These are phyloP conservation scores for Lachancea fermentati DNA, from an alignment of 805 yeast species.

Conservation along the genomic window DNA sequence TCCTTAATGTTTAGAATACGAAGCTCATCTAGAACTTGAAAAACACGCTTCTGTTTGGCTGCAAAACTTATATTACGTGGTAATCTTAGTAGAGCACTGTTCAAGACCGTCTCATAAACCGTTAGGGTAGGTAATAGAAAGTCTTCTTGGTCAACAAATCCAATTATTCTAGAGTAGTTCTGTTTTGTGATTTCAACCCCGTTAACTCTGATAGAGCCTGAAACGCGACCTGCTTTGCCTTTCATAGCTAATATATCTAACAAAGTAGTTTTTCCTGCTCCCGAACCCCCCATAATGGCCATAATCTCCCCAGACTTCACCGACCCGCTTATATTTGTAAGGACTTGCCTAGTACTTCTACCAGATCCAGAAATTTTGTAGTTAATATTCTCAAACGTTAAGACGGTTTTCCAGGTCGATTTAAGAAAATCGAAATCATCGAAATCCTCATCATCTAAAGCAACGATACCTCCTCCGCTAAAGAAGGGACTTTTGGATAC, in stretches of 20 bases:
- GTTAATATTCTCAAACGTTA: conserved; percentile 68
- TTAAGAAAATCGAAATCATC: conserved; percentile 36
- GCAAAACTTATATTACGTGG: conserved; percentile 73
- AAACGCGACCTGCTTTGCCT: conserved; percentile 64
- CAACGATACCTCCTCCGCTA: conserved; percentile 33
- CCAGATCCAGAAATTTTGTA: conserved; percentile 36
- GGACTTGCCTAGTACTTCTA: conserved; percentile 36
- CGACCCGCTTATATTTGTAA: conserved; percentile 63
- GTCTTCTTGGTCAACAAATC: conserved; percentile 96
- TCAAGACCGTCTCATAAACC: conserved; percentile 90
- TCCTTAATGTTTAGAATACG: conserved; percentile 81
- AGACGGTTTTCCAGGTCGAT: conserved; percentile 56
- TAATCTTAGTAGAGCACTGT: conserved; percentile 81
- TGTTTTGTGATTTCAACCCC: conserved; percentile 42
- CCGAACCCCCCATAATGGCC: conserved; percentile 98
- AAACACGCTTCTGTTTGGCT: conserved; percentile 71
- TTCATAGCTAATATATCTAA: conserved; percentile 89
- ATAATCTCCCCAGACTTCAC: conserved; percentile 84
- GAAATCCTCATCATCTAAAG: conserved; percentile 23
- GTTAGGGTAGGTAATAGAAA: conserved; percentile 86
- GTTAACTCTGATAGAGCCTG: conserved; percentile 70
- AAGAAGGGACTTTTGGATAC: conserved; percentile 58
- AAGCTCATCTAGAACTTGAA: conserved; percentile 79
- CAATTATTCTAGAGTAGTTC: conserved; percentile 63
- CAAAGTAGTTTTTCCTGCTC: conserved; percentile 95